Evolutionary conservation across 2,329 filamentous ascomycete genomes (phyloP).

Genomic region (Podosphaera xanthii): DNA sequence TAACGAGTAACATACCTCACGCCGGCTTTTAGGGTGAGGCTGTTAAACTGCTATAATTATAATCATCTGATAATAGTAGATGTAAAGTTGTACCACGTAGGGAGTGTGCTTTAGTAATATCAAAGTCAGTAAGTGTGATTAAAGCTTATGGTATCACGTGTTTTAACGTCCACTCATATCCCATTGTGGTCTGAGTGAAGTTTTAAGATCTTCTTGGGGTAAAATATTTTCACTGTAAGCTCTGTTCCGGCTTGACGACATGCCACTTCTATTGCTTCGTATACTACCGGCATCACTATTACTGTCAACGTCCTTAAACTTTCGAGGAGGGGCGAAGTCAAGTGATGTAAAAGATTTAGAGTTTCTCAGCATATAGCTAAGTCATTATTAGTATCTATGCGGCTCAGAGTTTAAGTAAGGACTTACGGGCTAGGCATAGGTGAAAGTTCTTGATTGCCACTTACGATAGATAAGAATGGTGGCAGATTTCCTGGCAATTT

Average conservation of each 20-base stretch:
- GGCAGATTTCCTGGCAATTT: conserved; percentile 23
- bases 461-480: conserved; percentile 55
- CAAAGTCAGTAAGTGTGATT: too few species aligned
- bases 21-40: too few species aligned
- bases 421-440: conserved; percentile 81
- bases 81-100: too few species aligned
- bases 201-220: conserved; percentile 35
- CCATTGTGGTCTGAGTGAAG: conserved; percentile 20
- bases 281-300: conserved; percentile 47
- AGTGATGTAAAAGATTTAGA: conserved; percentile 56
- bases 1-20: too few species aligned
- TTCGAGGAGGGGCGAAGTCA: conserved; percentile 60
- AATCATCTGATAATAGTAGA: too few species aligned
- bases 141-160: too few species aligned
- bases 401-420: conserved; percentile 61
- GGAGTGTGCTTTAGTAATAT: too few species aligned
- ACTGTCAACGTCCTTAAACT: conserved; percentile 37
- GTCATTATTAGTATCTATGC: conserved; percentile 11
- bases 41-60: too few species aligned
- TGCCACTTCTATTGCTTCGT: conserved; percentile 36
- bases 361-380: conserved; percentile 48
- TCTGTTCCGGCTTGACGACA: conserved; percentile 38
- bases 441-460: conserved; percentile 68
- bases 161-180: conserved; percentile 11
- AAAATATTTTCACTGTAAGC: conserved; percentile 48